phyloP scores from a whole-genome alignment of 257 asterid genomes.

The Solanum dulcamara region DNA sequence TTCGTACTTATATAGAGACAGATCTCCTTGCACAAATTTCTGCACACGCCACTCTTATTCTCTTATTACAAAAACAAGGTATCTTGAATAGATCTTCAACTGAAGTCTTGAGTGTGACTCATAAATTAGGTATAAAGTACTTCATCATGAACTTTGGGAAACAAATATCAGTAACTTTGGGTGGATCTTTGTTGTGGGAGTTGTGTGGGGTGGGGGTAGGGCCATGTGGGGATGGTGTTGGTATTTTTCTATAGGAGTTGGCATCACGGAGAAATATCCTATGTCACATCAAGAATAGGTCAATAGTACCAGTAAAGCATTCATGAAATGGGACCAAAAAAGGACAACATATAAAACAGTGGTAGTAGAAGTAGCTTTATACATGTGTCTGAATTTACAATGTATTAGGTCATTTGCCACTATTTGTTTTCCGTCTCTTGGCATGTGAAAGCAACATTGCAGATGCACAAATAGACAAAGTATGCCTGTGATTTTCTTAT shows the following conservation, averaged over 20 bases:
- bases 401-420: background rate
- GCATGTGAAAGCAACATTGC: constrained; percentile 2
- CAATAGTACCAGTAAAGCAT: too few species aligned
- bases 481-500: background rate
- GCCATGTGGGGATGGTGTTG: too few species aligned
- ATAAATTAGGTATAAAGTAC: background rate
- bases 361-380: background rate
- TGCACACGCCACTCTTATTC: background rate
- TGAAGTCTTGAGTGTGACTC: background rate
- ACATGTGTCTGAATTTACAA: background rate
- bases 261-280: too few species aligned
- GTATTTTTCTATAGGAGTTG: too few species aligned
- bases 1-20: background rate
- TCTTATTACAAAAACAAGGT: background rate
- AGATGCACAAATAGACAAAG: background rate
- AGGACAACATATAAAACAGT: too few species aligned
- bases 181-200: background rate
- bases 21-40: background rate
- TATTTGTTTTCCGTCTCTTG: background rate
- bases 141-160: background rate
- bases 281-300: too few species aligned
- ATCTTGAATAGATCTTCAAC: background rate
- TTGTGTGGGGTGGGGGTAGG: too few species aligned
- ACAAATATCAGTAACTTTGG: too few species aligned
- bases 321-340: too few species aligned